Base-by-base conservation (phyloP, 2,329 filamentous ascomycete genomes). In the Geoglossum cookeanum region DNA sequence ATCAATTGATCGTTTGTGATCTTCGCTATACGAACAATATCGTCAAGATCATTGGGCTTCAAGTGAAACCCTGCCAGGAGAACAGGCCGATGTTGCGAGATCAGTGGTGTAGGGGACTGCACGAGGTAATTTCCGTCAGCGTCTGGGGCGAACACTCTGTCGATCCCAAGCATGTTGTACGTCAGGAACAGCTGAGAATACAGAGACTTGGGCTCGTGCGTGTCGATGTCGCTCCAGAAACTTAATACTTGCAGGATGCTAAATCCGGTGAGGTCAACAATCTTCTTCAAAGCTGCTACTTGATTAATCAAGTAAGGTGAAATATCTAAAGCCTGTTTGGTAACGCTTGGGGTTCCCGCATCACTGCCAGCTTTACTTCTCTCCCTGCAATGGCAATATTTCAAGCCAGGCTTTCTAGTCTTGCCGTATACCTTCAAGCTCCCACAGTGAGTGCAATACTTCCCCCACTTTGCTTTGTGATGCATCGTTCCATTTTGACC, bases 171-270 rank as follows among this genome's bases (percentile, higher is more conserved):
- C 3, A 33, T 35, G 42, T 42, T 30, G 29, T 33, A 37, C 13
- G 30, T 56, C n/a, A 60, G 57, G 44, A 61, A 60, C 15, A 60
- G 37, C 30, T 9, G 47, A 3, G 32, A 5, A 39, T 57, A 61
- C 6, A 60, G 58, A 29, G 45, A 56, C 17, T 54, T 13, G 4
- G 32, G 37, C 30, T 56, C 59, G 32, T 32, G 15, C 22, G 55
- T 60, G 48, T 47, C 45, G 17, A 60, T 59, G 1, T 30, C 29
- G 3, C 42, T 22, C 58, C 56, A 60, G 6, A 59, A 56, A 1
- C n/a, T 42, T 8, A 58, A 55, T 15, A 60, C 33, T 3, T 44
- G 22, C n/a, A 54, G 17, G 22, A 54, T 30, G 4, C 4, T 4
- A 9, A 49, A 9, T 4, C 47, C 47, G 4, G 47, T 49, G 17